These are phyloP conservation scores for Ascoidea asiatica DNA, from an alignment of 805 yeast genomes.

Conservation along the genomic window DNA sequence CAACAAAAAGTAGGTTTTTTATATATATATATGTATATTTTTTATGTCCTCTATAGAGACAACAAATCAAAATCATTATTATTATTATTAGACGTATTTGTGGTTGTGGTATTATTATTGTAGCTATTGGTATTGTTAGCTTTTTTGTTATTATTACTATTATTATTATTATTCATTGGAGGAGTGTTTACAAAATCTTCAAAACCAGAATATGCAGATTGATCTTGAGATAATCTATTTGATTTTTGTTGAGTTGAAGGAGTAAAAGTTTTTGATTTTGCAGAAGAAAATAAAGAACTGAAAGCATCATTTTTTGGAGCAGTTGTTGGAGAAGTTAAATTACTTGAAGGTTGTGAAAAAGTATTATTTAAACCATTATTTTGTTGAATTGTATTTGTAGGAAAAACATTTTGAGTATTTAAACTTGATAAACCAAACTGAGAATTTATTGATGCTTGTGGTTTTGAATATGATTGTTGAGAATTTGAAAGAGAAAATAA, in stretches of 20 bases:
- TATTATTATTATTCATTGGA: no score
- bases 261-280: slow-evolving; percentile 30
- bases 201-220: no score
- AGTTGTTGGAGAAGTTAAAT: slow-evolving; percentile 23
- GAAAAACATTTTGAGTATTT: slow-evolving; percentile 8
- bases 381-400: slow-evolving; percentile 4
- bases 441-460: not conserved
- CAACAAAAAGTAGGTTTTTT: no score
- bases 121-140: no score
- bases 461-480: slow-evolving; percentile 4
- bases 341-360: slow-evolving; percentile 12
- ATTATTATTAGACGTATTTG: no score
- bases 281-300: slow-evolving; percentile 54
- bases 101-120: no score
- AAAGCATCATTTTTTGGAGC: slow-evolving; percentile 49
- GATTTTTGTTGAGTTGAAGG: slow-evolving; percentile 1
- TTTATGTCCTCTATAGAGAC: no score
- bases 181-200: no score
- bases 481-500: slow-evolving; percentile 15
- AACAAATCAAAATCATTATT: no score
- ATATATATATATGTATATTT: no score
- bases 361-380: not conserved
- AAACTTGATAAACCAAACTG: slow-evolving; percentile 2
- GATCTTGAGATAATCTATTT: not conserved
- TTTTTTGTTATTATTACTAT: no score